These are phyloP conservation scores for Hippophae tibetana DNA, from an alignment of 306 rosid genomes.

Conservation along the genomic window DNA sequence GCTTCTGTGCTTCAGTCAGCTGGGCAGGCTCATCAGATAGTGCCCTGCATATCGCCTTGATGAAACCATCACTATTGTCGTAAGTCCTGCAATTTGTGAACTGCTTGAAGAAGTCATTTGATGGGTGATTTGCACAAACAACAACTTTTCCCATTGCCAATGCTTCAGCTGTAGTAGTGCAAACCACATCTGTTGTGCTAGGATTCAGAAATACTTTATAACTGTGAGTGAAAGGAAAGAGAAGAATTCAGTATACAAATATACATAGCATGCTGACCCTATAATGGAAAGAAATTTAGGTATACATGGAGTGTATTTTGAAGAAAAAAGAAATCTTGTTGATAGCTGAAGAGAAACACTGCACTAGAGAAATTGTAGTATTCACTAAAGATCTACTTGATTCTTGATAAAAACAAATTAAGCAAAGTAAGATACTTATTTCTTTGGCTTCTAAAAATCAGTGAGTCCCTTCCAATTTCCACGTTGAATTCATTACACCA, in stretches of 20 bases:
- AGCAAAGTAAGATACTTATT: too few species aligned
- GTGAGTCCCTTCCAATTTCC: too few species aligned
- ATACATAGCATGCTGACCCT: constrained; percentile 6
- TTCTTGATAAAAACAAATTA: too few species aligned
- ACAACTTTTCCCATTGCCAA: constrained; percentile 91
- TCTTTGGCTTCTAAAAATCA: too few species aligned
- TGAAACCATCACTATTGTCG: constrained; percentile 42
- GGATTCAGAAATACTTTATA: constrained; percentile 89
- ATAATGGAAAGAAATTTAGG: too few species aligned
- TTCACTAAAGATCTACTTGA: too few species aligned
- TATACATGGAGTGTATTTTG: too few species aligned
- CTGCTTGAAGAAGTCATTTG: constrained; percentile 95
- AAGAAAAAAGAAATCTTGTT: too few species aligned
- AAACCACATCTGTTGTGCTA: constrained; percentile 92
- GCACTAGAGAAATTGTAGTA: too few species aligned
- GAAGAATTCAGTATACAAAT: constrained; percentile 5
- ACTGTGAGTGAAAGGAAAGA: constrained; percentile 35
- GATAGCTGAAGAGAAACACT: too few species aligned
- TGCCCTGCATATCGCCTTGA: constrained; percentile 44
- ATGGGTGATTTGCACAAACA: constrained; percentile 75
- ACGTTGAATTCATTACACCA: too few species aligned
- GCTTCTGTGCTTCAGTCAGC: constrained; percentile 52
- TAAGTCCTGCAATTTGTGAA: constrained; percentile 73
- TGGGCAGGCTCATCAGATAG: constrained; percentile 54
- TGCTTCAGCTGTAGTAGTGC: constrained; percentile 98